Percentiles rank a stretch among this genome's conserved stretches.
phyloP scores from a whole-genome alignment of 2,329 filamentous ascomycete species.

The Claviceps monticola region DNA sequence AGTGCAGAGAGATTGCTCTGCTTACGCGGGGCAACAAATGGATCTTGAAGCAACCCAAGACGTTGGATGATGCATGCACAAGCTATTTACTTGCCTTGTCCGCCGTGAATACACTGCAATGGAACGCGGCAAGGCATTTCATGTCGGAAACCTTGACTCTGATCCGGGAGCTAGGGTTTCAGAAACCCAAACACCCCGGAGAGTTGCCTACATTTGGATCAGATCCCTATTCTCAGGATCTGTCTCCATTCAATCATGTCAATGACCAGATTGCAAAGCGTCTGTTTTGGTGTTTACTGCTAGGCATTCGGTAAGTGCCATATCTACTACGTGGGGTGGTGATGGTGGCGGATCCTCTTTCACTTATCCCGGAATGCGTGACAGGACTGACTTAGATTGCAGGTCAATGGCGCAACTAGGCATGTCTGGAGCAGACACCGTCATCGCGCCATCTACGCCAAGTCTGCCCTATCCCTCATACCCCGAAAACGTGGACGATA shows the following conservation, averaged over 20 bases:
- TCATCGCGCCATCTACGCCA: constrained; percentile 63
- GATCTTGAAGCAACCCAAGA: constrained; percentile 32
- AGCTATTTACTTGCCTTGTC: constrained; percentile 63
- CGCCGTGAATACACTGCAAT: constrained; percentile 54
- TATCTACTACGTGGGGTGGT: neutral
- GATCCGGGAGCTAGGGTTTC: constrained; percentile 52
- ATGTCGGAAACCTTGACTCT: constrained; percentile 60
- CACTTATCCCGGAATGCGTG: too few relatives aligned
- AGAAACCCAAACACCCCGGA: constrained; percentile 35
- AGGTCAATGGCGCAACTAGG: constrained; percentile 70
- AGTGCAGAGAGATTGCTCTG: constrained; percentile 56
- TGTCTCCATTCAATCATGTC: constrained; percentile 49
- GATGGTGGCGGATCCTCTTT: too few relatives aligned
- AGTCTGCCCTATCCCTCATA: constrained; percentile 65
- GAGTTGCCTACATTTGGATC: constrained; percentile 26
- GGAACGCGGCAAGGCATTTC: constrained; percentile 53
- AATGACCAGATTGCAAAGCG: constrained; percentile 61
- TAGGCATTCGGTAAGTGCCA: constrained; percentile 47
- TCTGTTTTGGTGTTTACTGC: constrained; percentile 74
- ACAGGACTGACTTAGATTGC: neutral
- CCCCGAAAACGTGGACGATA: constrained; percentile 72
- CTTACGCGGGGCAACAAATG: constrained; percentile 48
- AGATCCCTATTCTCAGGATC: constrained; percentile 24
- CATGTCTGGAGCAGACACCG: constrained; percentile 53
- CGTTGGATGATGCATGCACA: constrained; percentile 46